These are phyloP conservation scores for Trametes cingulata DNA, from an alignment of 768 basidiomycete genomes.

Conservation along the genomic window DNA sequence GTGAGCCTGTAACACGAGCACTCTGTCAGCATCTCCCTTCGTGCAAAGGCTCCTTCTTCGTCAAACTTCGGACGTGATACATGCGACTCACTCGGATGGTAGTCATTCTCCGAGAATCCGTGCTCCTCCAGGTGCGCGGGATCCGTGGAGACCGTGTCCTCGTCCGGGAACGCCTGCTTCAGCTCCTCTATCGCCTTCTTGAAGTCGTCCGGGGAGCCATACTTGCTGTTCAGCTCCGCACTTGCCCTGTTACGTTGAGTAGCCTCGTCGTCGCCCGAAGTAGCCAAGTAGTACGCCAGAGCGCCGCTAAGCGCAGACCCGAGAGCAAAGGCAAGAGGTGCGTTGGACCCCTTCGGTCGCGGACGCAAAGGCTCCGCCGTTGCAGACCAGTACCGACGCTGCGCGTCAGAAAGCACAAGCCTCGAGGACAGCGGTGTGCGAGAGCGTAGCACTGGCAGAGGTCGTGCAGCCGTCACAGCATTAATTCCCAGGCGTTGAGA, in stretches of 20 bases:
- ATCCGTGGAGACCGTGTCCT: constrained; percentile 49
- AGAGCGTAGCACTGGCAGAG: background rate
- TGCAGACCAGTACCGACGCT: background rate
- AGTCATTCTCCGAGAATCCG: constrained; percentile 54
- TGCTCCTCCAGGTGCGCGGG: constrained; percentile 51
- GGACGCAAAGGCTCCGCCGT: background rate
- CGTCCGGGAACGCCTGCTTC: constrained; percentile 37
- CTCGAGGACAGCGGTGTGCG: no score
- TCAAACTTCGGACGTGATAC: background rate
- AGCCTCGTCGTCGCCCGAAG: background rate
- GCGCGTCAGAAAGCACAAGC: background rate
- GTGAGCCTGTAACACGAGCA: constrained; percentile 32
- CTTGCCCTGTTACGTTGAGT: background rate
- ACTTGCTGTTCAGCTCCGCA: constrained; percentile 30
- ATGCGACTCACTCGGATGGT: constrained; percentile 47
- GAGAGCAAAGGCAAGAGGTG: background rate
- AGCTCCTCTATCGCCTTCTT: constrained; percentile 53
- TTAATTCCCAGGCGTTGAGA: no score
- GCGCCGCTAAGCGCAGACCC: constrained; percentile 12
- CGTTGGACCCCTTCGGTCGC: background rate
- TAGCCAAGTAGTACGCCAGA: constrained; percentile 12
- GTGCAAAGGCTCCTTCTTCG: background rate
- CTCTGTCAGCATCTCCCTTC: no score
- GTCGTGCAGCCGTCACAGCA: background rate
- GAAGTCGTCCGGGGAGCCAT: constrained; percentile 57